phyloP scores from a whole-genome alignment of 164 flowering plant genomes.

The Houttuynia cordata region DNA sequence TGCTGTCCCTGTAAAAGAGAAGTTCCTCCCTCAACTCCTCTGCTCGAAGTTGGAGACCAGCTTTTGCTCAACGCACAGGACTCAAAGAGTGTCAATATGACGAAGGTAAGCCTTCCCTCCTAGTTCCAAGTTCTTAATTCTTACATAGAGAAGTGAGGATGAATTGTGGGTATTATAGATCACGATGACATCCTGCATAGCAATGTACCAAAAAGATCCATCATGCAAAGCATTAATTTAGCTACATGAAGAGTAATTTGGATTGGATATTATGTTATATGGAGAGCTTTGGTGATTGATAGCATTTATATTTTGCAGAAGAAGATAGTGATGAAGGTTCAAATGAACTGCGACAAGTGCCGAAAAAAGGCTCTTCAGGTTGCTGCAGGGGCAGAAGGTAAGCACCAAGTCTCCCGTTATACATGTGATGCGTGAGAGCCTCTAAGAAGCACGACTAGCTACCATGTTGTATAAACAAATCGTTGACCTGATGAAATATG shows the following conservation, averaged over 20 bases:
- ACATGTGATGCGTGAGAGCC: no score
- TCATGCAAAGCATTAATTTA: no score
- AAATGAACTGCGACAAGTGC: constrained; percentile 1
- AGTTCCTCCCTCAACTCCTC: background rate
- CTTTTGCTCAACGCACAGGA: no score
- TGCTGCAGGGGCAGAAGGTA: background rate
- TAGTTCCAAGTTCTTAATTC: background rate
- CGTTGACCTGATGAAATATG: background rate
- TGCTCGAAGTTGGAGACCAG: background rate
- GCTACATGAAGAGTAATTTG: no score
- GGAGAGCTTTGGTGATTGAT: background rate
- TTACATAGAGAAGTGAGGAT: no score
- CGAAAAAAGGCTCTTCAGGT: background rate
- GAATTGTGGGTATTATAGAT: no score
- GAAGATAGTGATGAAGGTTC: constrained; percentile 1
- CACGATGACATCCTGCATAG: background rate
- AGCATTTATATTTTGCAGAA: background rate
- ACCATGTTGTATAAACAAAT: background rate
- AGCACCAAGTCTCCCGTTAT: background rate
- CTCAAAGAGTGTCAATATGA: no score
- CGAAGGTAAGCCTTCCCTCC: no score
- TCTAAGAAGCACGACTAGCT: background rate
- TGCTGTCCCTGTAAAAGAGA: background rate
- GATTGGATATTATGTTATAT: background rate
- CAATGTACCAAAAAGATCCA: no score